Conservation (phyloP, 139 green algal species). For the Closterium sp. region DNA sequence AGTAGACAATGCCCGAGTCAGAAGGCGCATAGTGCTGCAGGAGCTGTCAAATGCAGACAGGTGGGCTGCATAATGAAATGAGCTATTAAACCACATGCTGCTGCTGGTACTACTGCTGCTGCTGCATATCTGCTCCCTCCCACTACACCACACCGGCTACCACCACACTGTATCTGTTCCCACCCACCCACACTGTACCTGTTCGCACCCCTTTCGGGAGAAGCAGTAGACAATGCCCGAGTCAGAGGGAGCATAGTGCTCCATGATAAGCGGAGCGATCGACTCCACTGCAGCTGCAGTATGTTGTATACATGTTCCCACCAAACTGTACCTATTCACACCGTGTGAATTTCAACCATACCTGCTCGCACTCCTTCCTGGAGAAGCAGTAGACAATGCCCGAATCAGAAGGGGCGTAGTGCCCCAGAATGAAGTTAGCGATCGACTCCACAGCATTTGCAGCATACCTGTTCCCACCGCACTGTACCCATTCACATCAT, state of each 20-base stretch:
- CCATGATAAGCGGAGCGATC: slow-evolving; percentile 22
- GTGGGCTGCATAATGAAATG: too few relatives aligned
- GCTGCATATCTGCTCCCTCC: not conserved
- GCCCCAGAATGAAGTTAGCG: slow-evolving; percentile 11
- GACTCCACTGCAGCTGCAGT: slow-evolving; percentile 35
- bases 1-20: slow-evolving; percentile 87
- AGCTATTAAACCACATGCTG: too few relatives aligned
- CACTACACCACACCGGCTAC: too few relatives aligned
- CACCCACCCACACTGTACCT: slow-evolving; percentile 46
- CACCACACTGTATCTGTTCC: too few relatives aligned
- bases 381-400: slow-evolving; percentile 93
- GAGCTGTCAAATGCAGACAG: too few relatives aligned
- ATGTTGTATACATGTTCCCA: not conserved
- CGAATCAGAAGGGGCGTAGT: slow-evolving; percentile 31
- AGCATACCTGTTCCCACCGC: too few relatives aligned
- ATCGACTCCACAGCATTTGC: slow-evolving; percentile 42
- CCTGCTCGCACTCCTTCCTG: slow-evolving; percentile 61
- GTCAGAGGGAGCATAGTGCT: not conserved
- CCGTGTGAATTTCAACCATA: too few relatives aligned
- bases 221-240: slow-evolving; percentile 92
- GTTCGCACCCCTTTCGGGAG: slow-evolving; percentile 64
- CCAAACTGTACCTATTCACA: not conserved
- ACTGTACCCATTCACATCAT: not conserved
- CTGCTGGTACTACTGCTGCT: too few relatives aligned
- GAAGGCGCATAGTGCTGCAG: not conserved